Conservation (phyloP, 768 basidiomycete species). For the Tylopilus cervinicoccineus region DNA sequence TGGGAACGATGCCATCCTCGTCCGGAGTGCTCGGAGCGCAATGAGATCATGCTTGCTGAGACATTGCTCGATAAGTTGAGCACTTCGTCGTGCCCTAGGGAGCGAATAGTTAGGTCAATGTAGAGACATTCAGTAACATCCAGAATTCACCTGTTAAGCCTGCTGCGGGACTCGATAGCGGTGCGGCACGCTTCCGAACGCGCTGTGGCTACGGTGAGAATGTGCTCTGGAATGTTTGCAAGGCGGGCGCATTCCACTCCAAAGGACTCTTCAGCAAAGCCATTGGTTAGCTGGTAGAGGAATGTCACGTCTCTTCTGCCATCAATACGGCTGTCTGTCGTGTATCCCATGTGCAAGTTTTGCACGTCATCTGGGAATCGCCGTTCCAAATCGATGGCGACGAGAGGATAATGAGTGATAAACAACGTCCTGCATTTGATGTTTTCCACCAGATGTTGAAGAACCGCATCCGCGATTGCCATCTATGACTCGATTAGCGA, state of each 20-base stretch:
- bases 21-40: slow-evolving; percentile 20
- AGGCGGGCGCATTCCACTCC: slow-evolving; percentile 91
- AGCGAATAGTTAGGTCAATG: not conserved
- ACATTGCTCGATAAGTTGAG: slow-evolving; percentile 26
- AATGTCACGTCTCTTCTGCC: slow-evolving; percentile 82
- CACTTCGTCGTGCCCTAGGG: slow-evolving; percentile 27
- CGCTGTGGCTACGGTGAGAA: slow-evolving; percentile 59
- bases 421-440: slow-evolving; percentile 76
- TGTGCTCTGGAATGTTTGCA: slow-evolving; percentile 71
- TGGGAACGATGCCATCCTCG: slow-evolving; percentile 8
- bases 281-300: slow-evolving; percentile 69
- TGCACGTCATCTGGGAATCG: slow-evolving; percentile 57
- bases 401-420: slow-evolving; percentile 91
- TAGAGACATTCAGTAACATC: not conserved
- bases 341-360: slow-evolving; percentile 87
- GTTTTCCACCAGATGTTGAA: slow-evolving; percentile 61
- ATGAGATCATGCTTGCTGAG: slow-evolving; percentile 16
- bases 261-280: slow-evolving; percentile 80
- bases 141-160: slow-evolving; percentile 44
- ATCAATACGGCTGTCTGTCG: slow-evolving; percentile 62
- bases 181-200: slow-evolving; percentile 53
- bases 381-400: slow-evolving; percentile 64
- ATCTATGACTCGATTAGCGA: slow-evolving; percentile 44
- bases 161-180: slow-evolving; percentile 47
- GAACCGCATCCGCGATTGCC: slow-evolving; percentile 81